These are phyloP conservation scores for Hypoxylon lenormandii DNA, from an alignment of 495 filamentous ascomycete genomes.

Conservation along the genomic window DNA sequence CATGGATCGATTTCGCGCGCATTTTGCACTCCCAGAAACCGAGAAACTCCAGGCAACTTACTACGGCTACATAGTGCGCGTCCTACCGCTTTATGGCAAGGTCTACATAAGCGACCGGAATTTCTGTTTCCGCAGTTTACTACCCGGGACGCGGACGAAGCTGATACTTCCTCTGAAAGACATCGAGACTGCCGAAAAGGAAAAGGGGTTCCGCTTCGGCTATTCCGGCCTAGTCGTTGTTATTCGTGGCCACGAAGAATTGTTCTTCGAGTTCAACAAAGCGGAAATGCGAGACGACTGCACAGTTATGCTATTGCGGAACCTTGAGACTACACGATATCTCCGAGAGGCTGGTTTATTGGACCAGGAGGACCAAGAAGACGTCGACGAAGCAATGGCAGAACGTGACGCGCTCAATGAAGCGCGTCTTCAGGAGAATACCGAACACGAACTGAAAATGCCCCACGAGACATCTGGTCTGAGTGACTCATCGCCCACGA, in stretches of 20 bases:
- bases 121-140: constrained; percentile 91
- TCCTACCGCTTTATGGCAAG: constrained; percentile 94
- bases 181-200: constrained; percentile 92
- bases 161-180: constrained; percentile 91
- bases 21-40: constrained; percentile 86
- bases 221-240: constrained; percentile 92
- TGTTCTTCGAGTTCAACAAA: constrained; percentile 93
- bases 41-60: constrained; percentile 92
- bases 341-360: constrained; percentile 78
- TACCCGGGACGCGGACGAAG: constrained; percentile 92
- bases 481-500: constrained; percentile 70
- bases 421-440: constrained; percentile 73
- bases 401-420: constrained; percentile 86
- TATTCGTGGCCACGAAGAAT: constrained; percentile 91
- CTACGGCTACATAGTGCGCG: constrained; percentile 86
- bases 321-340: constrained; percentile 77
- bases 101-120: constrained; percentile 92
- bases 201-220: constrained; percentile 92
- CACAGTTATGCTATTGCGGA: constrained; percentile 79
- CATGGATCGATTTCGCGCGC: constrained; percentile 82
- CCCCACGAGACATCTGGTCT: constrained; percentile 65
- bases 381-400: constrained; percentile 79
- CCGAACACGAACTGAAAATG: constrained; percentile 68
- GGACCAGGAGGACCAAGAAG: constrained; percentile 74
- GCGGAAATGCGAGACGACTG: constrained; percentile 87